Evolutionary conservation across 768 basidiomycete genomes (phyloP).

Genomic region (Trametes meyenii): DNA sequence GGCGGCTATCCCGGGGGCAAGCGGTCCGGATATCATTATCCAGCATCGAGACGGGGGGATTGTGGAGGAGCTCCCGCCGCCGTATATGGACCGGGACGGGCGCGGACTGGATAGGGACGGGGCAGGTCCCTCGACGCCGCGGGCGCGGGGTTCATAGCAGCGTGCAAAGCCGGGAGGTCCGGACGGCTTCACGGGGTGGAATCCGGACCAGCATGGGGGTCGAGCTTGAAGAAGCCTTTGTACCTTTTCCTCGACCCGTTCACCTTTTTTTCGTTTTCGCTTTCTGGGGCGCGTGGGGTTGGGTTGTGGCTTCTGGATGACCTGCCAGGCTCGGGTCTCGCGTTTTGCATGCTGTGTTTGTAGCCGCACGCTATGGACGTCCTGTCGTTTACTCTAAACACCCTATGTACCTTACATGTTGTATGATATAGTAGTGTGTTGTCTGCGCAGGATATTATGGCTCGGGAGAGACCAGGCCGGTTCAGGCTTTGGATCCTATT

Average conservation of each 20-base stretch:
- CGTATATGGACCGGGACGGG: conserved; percentile 35
- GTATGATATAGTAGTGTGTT: too few species aligned
- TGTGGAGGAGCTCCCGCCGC: conserved; percentile 46
- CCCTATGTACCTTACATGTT: too few species aligned
- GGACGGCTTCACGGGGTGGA: too few species aligned
- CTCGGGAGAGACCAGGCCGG: too few species aligned
- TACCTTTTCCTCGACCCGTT: too few species aligned
- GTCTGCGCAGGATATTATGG: too few species aligned
- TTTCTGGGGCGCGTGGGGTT: background rate
- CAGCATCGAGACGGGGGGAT: conserved; percentile 44
- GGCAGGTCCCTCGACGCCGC: background rate
- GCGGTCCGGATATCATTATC: conserved; percentile 39
- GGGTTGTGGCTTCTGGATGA: conserved; percentile 1
- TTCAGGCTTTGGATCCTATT: too few species aligned
- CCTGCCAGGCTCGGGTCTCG: conserved; percentile 19
- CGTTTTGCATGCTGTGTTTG: background rate
- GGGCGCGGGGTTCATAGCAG: background rate
- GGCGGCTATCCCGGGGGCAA: conserved; percentile 12
- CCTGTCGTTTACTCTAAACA: background rate
- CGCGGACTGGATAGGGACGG: background rate
- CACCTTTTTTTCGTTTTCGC: background rate
- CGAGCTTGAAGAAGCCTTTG: too few species aligned
- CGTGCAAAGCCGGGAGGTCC: background rate
- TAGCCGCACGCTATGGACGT: background rate
- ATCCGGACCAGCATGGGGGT: too few species aligned